Evolutionary conservation across 208 protist species (phyloP).

Genomic region (Acanthamoeba rhysodes): DNA sequence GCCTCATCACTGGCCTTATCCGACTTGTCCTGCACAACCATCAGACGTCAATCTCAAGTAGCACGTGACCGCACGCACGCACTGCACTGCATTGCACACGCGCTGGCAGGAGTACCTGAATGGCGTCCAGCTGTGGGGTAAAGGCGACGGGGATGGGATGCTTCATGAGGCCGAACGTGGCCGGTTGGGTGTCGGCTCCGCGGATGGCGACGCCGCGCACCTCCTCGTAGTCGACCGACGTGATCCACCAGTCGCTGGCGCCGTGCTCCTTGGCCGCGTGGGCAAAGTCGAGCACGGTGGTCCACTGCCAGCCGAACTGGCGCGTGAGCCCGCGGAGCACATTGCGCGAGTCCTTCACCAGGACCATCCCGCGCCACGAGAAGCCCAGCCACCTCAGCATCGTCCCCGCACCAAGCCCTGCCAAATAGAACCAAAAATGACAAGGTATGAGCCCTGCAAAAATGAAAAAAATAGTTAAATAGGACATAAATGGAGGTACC

Average conservation of each 20-base stretch:
- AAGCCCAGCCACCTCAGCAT: constrained; percentile 10
- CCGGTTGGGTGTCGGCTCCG: background rate
- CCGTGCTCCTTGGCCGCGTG: constrained; percentile 18
- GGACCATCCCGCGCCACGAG: constrained; percentile 1
- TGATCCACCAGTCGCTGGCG: constrained; percentile 17
- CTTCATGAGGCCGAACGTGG: constrained; percentile 25
- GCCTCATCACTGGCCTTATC: background rate
- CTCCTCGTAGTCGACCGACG: constrained; percentile 8
- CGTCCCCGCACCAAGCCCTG: background rate
- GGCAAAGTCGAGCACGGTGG: constrained; percentile 21
- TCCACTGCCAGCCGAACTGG: constrained; percentile 35
- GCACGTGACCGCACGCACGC: background rate
- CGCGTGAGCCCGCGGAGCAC: constrained; percentile 1
- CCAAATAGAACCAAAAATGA: too few relatives aligned
- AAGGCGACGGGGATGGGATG: constrained; percentile 3
- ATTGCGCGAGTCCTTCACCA: background rate
- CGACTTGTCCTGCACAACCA: background rate
- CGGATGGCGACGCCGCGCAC: constrained; percentile 25
- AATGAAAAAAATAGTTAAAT: too few relatives aligned
- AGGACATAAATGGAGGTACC: background rate
- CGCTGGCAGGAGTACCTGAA: background rate
- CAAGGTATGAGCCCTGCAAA: too few relatives aligned
- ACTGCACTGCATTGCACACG: background rate
- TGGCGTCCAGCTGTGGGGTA: background rate
- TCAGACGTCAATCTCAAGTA: too few relatives aligned